phyloP scores from a whole-genome alignment of 2,329 filamentous ascomycete genomes.

The Exserohilum turcica region DNA sequence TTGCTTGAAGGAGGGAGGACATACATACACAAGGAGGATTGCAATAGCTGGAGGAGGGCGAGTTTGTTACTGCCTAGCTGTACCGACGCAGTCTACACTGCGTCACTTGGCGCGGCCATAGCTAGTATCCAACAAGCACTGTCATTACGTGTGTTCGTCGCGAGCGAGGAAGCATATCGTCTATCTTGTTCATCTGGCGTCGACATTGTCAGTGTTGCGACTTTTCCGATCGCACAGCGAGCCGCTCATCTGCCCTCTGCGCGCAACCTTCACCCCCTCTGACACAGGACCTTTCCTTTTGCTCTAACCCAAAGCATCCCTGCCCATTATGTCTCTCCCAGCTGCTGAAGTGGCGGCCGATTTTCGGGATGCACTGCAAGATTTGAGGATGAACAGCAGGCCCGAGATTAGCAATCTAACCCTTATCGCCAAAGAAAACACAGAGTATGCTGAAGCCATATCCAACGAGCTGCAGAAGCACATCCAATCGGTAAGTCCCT shows the following conservation, averaged over 20 bases:
- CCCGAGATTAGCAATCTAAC: conserved; percentile 98
- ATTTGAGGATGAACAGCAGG: conserved; percentile 86
- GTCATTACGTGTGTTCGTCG: conserved; percentile 47
- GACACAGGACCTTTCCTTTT: conserved; percentile 15
- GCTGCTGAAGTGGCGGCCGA: conserved; percentile 92
- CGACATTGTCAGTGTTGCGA: conserved; percentile 36
- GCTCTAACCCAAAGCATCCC: conserved; percentile 32
- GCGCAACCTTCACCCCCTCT: conserved; percentile 21
- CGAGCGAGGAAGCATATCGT: conserved; percentile 50
- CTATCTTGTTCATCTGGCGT: conserved; percentile 42
- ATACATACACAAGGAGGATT: conserved; percentile 34
- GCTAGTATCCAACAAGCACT: conserved; percentile 56
- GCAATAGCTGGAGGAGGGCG: conserved; percentile 42
- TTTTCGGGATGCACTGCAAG: conserved; percentile 90
- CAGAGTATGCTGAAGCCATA: conserved; percentile 91
- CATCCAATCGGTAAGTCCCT: conserved; percentile 82
- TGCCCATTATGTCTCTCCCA: conserved; percentile 66
- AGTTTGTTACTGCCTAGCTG: conserved; percentile 42
- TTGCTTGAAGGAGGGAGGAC: conserved; percentile 40
- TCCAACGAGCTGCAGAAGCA: conserved; percentile 89
- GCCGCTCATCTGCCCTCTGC: conserved; percentile 25
- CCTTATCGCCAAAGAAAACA: conserved; percentile 96
- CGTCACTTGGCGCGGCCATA: conserved; percentile 47
- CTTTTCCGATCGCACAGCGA: conserved; percentile 30
- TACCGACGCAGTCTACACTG: conserved; percentile 41